A percentile compares a stretch with the other conserved stretches of the same genome.
phyloP scores from a whole-genome alignment of 306 rosid species.

The Senna tora region DNA sequence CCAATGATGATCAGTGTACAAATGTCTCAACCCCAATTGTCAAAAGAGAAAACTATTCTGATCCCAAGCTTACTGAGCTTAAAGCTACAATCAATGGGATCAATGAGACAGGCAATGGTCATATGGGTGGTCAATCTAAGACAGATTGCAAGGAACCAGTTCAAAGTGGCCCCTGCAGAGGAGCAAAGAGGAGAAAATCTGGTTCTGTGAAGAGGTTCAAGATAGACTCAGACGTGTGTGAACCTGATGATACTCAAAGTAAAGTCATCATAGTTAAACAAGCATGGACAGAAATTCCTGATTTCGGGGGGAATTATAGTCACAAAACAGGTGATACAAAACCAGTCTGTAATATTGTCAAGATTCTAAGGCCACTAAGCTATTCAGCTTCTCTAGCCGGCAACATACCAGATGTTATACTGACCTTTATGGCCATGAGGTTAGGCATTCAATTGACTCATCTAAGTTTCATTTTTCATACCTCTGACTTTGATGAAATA shows the following conservation, averaged over 20 bases:
- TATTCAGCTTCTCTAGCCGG: slow-evolving; percentile 57
- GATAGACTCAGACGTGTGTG: slow-evolving; percentile 51
- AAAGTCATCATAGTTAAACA: slow-evolving; percentile 41
- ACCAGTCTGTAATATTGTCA: slow-evolving; percentile 52
- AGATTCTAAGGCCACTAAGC: slow-evolving; percentile 74
- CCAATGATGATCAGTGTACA: slow-evolving; percentile 40
- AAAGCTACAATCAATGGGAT: slow-evolving; percentile 52
- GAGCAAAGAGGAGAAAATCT: slow-evolving; percentile 82
- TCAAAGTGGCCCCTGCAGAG: slow-evolving; percentile 55
- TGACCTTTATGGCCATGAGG: slow-evolving; percentile 74
- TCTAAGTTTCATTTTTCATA: background rate
- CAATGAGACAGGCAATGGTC: slow-evolving; percentile 37
- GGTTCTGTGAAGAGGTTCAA: slow-evolving; percentile 85
- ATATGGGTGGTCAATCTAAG: slow-evolving; percentile 46
- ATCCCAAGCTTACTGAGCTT: slow-evolving; percentile 86
- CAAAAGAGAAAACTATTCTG: slow-evolving; percentile 57
- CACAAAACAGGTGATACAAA: slow-evolving; percentile 43
- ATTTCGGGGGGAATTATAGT: slow-evolving; percentile 44
- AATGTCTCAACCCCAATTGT: slow-evolving; percentile 32
- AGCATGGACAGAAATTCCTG: slow-evolving; percentile 37
- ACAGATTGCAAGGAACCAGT: slow-evolving; percentile 43
- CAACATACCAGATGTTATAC: slow-evolving; percentile 53
- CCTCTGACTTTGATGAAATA: slow-evolving; percentile 17
- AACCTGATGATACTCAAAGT: slow-evolving; percentile 44
- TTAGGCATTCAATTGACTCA: slow-evolving; percentile 42